phyloP scores from a whole-genome alignment of 2,329 filamentous ascomycete genomes.

The Trichoderma atroviride region DNA sequence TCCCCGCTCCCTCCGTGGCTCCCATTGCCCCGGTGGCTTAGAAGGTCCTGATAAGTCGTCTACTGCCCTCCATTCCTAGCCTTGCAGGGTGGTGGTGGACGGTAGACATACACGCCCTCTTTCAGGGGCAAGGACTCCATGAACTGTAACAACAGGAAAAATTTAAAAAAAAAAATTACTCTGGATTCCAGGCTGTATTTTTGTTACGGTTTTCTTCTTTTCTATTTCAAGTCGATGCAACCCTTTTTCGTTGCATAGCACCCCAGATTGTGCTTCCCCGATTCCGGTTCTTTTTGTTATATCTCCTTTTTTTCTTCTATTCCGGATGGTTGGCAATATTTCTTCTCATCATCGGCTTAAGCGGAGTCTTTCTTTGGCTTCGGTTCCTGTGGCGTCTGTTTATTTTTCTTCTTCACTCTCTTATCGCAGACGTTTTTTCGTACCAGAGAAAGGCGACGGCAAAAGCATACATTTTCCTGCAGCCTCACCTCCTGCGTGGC shows the following conservation, averaged over 20 bases:
- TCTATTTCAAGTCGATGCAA: constrained; percentile 18
- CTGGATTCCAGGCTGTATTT: constrained; percentile 9
- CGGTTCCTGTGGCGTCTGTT: constrained; percentile 18
- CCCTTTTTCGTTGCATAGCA: constrained; percentile 11
- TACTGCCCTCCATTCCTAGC: constrained; percentile 3
- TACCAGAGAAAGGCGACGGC: constrained; percentile 1
- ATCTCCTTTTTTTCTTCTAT: constrained; percentile 35
- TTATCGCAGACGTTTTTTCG: constrained; percentile 2
- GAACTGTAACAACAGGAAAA: neutral
- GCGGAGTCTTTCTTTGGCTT: constrained; percentile 37
- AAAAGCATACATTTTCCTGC: neutral
- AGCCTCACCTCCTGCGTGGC: constrained; percentile 20
- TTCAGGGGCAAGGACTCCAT: constrained; percentile 6
- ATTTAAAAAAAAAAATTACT: neutral
- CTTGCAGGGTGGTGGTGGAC: neutral
- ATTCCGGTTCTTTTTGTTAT: constrained; percentile 30
- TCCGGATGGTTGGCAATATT: constrained; percentile 36
- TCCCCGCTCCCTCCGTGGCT: constrained; percentile 50
- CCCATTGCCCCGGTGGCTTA: constrained; percentile 48
- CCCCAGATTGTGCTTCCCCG: constrained; percentile 33
- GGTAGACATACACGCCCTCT: constrained; percentile 20
- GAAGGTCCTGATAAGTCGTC: constrained; percentile 21
- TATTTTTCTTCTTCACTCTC: neutral
- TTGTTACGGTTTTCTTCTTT: constrained; percentile 18
- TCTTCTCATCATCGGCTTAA: constrained; percentile 33